phyloP scores from a whole-genome alignment of 106 monocot genomes.

The Allium fistulosum region DNA sequence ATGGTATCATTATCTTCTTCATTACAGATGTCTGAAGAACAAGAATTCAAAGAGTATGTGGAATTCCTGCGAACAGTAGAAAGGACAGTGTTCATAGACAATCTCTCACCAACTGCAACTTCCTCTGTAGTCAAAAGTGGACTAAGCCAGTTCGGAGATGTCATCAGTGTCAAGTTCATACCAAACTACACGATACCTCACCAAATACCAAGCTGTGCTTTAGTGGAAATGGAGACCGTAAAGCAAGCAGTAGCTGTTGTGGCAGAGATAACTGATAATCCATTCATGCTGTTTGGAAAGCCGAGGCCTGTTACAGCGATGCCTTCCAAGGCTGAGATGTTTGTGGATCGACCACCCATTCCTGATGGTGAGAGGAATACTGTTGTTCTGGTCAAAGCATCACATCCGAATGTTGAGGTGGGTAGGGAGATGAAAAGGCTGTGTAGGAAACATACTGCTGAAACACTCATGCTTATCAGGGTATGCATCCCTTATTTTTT shows the following conservation, averaged over 20 bases:
- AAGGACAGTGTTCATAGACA: slow-evolving; percentile 56
- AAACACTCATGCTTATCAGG: slow-evolving; percentile 46
- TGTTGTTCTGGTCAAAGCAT: slow-evolving; percentile 21
- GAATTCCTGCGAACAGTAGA: slow-evolving; percentile 70
- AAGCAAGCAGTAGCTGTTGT: slow-evolving; percentile 40
- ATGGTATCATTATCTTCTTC: too few relatives aligned
- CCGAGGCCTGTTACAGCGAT: slow-evolving; percentile 59
- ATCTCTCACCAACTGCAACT: slow-evolving; percentile 60
- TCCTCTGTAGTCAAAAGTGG: slow-evolving; percentile 33
- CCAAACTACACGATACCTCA: slow-evolving; percentile 45
- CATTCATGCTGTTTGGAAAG: slow-evolving; percentile 79
- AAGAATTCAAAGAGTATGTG: slow-evolving; percentile 27
- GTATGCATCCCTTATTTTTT: slow-evolving; percentile 5
- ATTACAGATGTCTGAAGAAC: too few relatives aligned
- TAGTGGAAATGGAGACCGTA: slow-evolving; percentile 67
- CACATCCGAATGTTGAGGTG: slow-evolving; percentile 37
- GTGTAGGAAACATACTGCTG: slow-evolving; percentile 33
- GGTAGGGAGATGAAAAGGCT: slow-evolving; percentile 40
- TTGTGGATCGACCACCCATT: slow-evolving; percentile 46
- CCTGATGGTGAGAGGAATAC: slow-evolving; percentile 43
- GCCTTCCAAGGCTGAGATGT: slow-evolving; percentile 52
- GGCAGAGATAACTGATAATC: slow-evolving; percentile 33
- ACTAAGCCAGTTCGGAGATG: slow-evolving; percentile 60
- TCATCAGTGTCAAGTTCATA: slow-evolving; percentile 39
- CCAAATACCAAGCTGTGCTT: slow-evolving; percentile 48